Evolutionary conservation across 108 stramenopile genomes (phyloP), one percentile per base, ranked within the genome.

Genomic region (Nitzschia sp.): DNA sequence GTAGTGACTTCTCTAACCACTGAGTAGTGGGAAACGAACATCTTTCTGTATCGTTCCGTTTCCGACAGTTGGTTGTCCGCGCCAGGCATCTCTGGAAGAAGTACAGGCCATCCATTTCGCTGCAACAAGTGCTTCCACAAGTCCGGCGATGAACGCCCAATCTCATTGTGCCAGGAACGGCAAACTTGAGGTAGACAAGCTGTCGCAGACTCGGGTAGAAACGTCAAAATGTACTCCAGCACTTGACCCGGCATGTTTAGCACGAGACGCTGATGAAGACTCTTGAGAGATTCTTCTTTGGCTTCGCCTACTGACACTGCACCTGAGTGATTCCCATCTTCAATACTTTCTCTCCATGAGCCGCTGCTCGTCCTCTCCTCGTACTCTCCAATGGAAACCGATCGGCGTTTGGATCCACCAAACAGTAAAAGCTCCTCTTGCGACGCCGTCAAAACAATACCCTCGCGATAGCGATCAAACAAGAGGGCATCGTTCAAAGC

Each of bases 381-480:
- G 41, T 57, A 25, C 8, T 61, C 62, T 25, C 63, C 70, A 21
- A 61, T 42, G 5, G 71, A 66, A 17, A 46, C 57, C 50, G 63
- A 41, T 44, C 69, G 14, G 20, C 68, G 60, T 44, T 61, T 61
- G 20, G 41, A 38, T 10, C 68, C 61, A 15, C 42, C 72, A 14
- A 17, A 40, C 15, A 54, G 21, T 10, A 60, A 39, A 17, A 41
- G 0, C 21, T 67, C 52, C 34, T 58, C 46, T 17, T 58, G 57
- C 7, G 29, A 40, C 22, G 61, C 76, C 9, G 69, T 39, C 7
- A 80, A 8, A 6, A 78, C 63, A 11, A 79, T 39, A 3, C 84
- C 84, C 15, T 73, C 70, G 24, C 63, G 70, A 67, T 85, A 65
- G 10, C 84, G 78, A 74, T 85, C 84, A 73, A 76, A 85, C 5